Conservation (phyloP, 345 rosid species). For the Salix caprea region DNA sequence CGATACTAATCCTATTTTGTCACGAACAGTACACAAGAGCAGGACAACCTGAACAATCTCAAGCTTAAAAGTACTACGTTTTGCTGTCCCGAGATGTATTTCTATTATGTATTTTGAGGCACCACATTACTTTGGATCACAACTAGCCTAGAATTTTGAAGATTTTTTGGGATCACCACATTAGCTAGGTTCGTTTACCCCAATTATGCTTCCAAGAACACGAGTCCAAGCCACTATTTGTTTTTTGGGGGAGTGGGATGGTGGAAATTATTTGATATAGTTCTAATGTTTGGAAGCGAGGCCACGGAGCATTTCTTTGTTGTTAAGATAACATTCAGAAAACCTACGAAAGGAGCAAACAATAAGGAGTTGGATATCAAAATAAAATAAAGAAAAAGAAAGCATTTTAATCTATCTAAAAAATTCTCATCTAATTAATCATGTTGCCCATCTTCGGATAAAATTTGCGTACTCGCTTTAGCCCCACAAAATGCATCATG, state of each 20-base stretch:
- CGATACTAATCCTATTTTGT: too few relatives aligned
- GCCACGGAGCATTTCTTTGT: neutral
- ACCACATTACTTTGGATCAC: too few relatives aligned
- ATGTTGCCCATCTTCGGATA: constrained; percentile 1
- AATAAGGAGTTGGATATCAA: neutral
- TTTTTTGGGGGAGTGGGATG: neutral
- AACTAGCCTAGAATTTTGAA: too few relatives aligned
- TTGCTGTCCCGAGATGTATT: too few relatives aligned
- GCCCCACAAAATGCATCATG: neutral
- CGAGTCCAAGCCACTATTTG: neutral
- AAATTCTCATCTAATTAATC: neutral
- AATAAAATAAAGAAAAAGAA: neutral
- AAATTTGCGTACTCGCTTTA: neutral
- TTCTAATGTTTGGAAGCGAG: neutral
- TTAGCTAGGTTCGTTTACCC: too few relatives aligned
- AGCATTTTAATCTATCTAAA: neutral
- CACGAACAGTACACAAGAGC: too few relatives aligned
- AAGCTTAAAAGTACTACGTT: too few relatives aligned
- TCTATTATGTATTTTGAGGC: too few relatives aligned
- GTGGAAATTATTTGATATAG: neutral
- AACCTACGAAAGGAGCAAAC: neutral
- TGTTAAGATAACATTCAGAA: neutral
- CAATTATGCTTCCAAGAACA: too few relatives aligned
- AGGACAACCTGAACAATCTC: too few relatives aligned
- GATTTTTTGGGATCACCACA: neutral